Percentiles rank a stretch among this genome's conserved stretches.
These are phyloP conservation scores for Capronia coronata DNA, from an alignment of 2,329 filamentous ascomycete species.

Conservation along the genomic window DNA sequence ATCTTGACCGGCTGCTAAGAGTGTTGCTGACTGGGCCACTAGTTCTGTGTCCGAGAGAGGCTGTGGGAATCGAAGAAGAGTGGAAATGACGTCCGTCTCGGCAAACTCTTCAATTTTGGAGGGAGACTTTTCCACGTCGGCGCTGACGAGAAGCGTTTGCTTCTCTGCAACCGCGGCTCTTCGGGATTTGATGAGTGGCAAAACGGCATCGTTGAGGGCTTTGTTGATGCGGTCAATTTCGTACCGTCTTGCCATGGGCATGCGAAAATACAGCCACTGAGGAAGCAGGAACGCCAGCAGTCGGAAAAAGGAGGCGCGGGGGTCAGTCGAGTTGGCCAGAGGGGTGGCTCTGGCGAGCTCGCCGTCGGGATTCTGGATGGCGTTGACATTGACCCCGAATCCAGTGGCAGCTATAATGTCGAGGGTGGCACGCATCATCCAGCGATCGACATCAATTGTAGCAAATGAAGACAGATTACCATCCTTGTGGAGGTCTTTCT, in stretches of 20 bases:
- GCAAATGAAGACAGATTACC: slow-evolving; percentile 11
- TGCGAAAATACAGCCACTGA: slow-evolving; percentile 9
- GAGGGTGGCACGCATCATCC: slow-evolving; percentile 56
- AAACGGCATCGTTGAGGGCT: slow-evolving; percentile 3
- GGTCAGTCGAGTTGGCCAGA: slow-evolving; percentile 6
- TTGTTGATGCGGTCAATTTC: slow-evolving; percentile 9
- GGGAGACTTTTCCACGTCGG: background rate
- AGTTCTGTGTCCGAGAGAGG: slow-evolving; percentile 68
- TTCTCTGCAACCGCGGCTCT: background rate
- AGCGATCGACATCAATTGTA: slow-evolving; percentile 49
- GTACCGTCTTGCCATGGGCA: slow-evolving; percentile 13
- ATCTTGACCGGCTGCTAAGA: slow-evolving; percentile 60
- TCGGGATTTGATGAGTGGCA: slow-evolving; percentile 9
- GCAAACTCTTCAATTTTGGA: background rate
- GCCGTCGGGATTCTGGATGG: slow-evolving; percentile 55
- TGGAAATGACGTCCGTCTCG: slow-evolving; percentile 11
- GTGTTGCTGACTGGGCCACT: slow-evolving; percentile 85
- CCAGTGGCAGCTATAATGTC: slow-evolving; percentile 65
- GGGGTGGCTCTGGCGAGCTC: slow-evolving; percentile 38
- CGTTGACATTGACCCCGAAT: slow-evolving; percentile 62
- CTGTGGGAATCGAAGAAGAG: slow-evolving; percentile 6
- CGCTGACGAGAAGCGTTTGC: background rate
- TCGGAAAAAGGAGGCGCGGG: slow-evolving; percentile 5
- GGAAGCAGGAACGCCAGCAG: slow-evolving; percentile 11
- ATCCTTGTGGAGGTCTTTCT: slow-evolving; percentile 6